These are phyloP conservation scores for Ephemerocybe angulata DNA, from an alignment of 768 basidiomycete genomes.

Conservation along the genomic window DNA sequence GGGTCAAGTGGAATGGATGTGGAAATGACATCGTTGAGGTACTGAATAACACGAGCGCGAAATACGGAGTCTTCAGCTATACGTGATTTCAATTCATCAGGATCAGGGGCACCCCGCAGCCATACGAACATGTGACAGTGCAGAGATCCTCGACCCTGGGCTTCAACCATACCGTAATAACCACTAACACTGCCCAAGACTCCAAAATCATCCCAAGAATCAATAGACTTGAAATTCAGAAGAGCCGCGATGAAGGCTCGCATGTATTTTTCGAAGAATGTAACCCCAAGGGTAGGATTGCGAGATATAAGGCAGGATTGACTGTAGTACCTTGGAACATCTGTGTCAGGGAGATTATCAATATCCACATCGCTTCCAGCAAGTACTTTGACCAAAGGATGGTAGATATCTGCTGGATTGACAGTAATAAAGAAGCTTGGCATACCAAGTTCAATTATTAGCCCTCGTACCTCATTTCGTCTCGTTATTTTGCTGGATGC, in stretches of 20 bases:
- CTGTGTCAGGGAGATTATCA: constrained; percentile 22
- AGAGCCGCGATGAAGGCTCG: constrained; percentile 27
- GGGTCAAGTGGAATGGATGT: constrained; percentile 11
- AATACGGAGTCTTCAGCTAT: neutral
- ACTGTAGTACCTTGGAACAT: constrained; percentile 26
- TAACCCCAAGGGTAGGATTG: constrained; percentile 35
- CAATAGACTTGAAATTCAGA: constrained; percentile 23
- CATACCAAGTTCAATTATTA: constrained; percentile 30
- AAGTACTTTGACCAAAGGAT: constrained; percentile 39
- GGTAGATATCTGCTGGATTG: constrained; percentile 41
- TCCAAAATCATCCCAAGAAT: too few relatives aligned
- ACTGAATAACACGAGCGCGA: neutral
- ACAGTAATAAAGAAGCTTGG: constrained; percentile 43
- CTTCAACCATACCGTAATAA: constrained; percentile 36
- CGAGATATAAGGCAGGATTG: constrained; percentile 32
- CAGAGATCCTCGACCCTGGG: constrained; percentile 31
- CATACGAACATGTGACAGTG: constrained; percentile 40
- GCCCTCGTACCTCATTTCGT: constrained; percentile 35
- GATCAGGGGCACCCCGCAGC: constrained; percentile 30
- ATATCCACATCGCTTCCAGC: constrained; percentile 33
- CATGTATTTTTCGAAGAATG: constrained; percentile 43
- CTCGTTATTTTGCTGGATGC: constrained; percentile 20
- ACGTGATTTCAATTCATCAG: constrained; percentile 12
- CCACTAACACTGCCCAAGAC: constrained; percentile 29
- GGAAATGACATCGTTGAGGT: neutral